Evolutionary conservation across 805 yeast species (phyloP), one percentile per base, ranked within the genome.

Genomic region (Hanseniaspora clermontiae): DNA sequence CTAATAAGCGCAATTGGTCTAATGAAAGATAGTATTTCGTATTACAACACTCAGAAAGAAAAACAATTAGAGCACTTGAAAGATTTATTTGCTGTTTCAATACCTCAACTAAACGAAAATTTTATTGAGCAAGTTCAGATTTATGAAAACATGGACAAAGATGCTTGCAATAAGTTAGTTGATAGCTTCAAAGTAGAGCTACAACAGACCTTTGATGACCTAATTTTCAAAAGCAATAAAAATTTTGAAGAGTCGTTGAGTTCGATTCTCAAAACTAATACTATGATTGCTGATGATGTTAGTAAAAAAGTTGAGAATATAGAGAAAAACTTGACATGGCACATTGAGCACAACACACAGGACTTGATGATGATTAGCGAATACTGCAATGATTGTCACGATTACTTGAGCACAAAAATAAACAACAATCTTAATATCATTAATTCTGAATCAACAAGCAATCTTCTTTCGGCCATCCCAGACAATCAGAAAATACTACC

Each of bases 281-380:
- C 19, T n/a, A 19, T 53, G n/a, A 46, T 53, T 38, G 46, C 43
- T 9, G 34, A 45, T 14, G 57, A 53, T 53, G 57, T 53, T 19
- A 39, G 36, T 19, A 58, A 57, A 10, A 65, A 63, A 37, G 58
- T 68, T 12, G 29, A 32, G 1, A 59, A 58, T 37, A 61, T 68
- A 8, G 62, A 62, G 12, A 31, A 37, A 2, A 47, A 61, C 37
- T 58, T 63, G 8, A 59, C 51, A 12, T 45, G 57, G 9, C 65
- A 65, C 48, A 59, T 64, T 38, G 57, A 57, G 20, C 55, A 62
- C 14, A 55, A 67, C 24, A 61, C 65, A 2, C 64, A 62, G 38
- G 65, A 62, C 37, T 57, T 69, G 34, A 64, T 66, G 38, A 65
- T 64, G 57, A 61, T 68, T 10, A 65, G 67, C 46, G 70, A 67